These are phyloP conservation scores for Mitragyna speciosa DNA, from an alignment of 257 asterid species.

Conservation along the genomic window DNA sequence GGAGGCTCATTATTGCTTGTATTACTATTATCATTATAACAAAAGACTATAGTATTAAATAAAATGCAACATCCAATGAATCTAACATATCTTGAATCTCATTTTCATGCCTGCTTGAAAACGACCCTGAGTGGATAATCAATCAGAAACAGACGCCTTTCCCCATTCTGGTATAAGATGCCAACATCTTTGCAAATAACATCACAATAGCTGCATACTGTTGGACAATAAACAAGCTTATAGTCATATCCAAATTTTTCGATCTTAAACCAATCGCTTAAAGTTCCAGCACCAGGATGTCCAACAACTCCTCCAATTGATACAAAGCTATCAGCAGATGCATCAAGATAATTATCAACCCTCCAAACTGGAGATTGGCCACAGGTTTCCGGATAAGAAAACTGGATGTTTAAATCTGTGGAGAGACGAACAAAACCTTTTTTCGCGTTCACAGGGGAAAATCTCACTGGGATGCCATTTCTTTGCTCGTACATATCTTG, in stretches of 20 bases:
- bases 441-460: not conserved
- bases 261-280: conserved; percentile 12
- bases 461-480: not conserved
- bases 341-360: not conserved
- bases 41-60: too few relatives aligned
- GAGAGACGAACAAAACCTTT: not conserved
- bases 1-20: not conserved
- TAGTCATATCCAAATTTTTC: not conserved
- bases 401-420: conserved; percentile 10
- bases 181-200: conserved; percentile 20
- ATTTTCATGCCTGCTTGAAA: conserved; percentile 8
- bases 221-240: conserved; percentile 14
- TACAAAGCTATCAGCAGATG: not conserved
- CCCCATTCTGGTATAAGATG: conserved; percentile 6
- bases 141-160: conserved; percentile 9
- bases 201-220: not conserved
- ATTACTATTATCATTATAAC: too few relatives aligned
- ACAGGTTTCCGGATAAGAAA: not conserved
- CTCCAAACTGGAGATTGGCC: conserved; percentile 8
- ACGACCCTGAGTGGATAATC: conserved; percentile 10
- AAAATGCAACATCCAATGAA: not conserved
- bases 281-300: not conserved
- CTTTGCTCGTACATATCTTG: not conserved
- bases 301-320: not conserved
- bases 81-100: not conserved